Conservation (phyloP, 768 basidiomycete species). For the Calocybe gangraenosa region DNA sequence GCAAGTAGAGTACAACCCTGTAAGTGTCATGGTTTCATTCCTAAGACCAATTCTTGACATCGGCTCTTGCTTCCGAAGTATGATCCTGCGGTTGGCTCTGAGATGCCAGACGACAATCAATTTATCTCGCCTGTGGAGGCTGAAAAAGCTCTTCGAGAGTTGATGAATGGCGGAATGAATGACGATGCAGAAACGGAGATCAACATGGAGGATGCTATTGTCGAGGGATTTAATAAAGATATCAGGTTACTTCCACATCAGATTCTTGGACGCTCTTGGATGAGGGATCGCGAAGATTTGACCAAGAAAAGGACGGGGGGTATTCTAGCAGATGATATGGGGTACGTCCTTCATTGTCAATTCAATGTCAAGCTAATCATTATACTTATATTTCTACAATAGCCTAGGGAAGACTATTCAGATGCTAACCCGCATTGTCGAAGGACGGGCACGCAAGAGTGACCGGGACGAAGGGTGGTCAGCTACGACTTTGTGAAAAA, state of each 20-base stretch:
- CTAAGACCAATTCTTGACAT: not conserved
- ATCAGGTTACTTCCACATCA: constrained; percentile 84
- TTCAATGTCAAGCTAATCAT: too few species aligned
- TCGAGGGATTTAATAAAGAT: constrained; percentile 72
- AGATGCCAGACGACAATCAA: constrained; percentile 22
- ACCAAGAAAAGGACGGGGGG: constrained; percentile 76
- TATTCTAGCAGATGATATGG: constrained; percentile 91
- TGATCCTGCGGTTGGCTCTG: constrained; percentile 27
- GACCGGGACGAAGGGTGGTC: constrained; percentile 74
- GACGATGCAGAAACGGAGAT: constrained; percentile 55
- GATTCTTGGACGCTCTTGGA: constrained; percentile 81
- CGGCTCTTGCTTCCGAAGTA: constrained; percentile 19
- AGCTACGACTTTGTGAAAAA: constrained; percentile 62
- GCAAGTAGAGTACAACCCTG: constrained; percentile 3
- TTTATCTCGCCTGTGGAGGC: constrained; percentile 51
- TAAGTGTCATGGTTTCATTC: not conserved
- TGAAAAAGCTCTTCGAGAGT: constrained; percentile 72
- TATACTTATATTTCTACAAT: constrained; percentile 4
- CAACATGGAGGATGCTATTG: constrained; percentile 62
- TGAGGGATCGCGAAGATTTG: constrained; percentile 71
- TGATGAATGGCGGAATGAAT: constrained; percentile 65
- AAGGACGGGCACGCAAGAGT: constrained; percentile 65
- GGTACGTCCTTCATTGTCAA: constrained; percentile 37
- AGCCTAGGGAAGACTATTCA: constrained; percentile 92
- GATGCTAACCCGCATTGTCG: constrained; percentile 81